Evolutionary conservation across 2,329 filamentous ascomycete species (phyloP).

Genomic region (Calonectria honghensis): DNA sequence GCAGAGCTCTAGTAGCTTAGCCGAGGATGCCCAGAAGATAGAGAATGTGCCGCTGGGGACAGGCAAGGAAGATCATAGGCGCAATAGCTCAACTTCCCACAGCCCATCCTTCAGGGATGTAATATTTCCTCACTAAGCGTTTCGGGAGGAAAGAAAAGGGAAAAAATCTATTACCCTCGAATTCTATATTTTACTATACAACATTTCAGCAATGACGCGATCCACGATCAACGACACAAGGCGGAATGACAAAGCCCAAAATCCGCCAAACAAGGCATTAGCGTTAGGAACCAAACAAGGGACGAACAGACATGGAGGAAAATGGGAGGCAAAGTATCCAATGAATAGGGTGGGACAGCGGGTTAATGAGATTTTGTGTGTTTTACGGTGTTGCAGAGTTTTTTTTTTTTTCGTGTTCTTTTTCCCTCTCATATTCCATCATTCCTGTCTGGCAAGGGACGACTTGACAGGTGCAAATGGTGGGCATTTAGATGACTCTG

Average conservation of each 20-base stretch:
- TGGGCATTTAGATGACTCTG: constrained; percentile 28
- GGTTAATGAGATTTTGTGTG: constrained; percentile 26
- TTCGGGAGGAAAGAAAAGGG: not conserved
- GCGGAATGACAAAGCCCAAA: not conserved
- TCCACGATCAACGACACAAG: constrained; percentile 23
- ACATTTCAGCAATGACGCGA: constrained; percentile 16
- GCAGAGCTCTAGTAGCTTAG: constrained; percentile 53
- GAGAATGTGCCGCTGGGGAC: constrained; percentile 51
- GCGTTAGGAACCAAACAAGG: not conserved
- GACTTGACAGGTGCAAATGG: constrained; percentile 1
- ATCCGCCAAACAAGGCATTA: constrained; percentile 1
- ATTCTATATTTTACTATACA: constrained; percentile 26
- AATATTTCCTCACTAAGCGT: constrained; percentile 49
- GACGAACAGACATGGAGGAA: constrained; percentile 11
- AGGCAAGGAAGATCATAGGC: constrained; percentile 50
- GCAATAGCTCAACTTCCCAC: constrained; percentile 51
- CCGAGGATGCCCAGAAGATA: constrained; percentile 51
- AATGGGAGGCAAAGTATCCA: not conserved
- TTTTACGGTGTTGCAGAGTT: constrained; percentile 1
- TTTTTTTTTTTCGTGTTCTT: not conserved
- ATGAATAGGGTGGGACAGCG: constrained; percentile 14
- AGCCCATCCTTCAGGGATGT: constrained; percentile 53
- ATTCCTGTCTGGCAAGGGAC: not conserved
- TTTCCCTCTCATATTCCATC: not conserved
- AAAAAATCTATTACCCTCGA: not conserved